Base-by-base conservation (phyloP, 257 asterid genomes). In the Knoxia roxburghii region DNA sequence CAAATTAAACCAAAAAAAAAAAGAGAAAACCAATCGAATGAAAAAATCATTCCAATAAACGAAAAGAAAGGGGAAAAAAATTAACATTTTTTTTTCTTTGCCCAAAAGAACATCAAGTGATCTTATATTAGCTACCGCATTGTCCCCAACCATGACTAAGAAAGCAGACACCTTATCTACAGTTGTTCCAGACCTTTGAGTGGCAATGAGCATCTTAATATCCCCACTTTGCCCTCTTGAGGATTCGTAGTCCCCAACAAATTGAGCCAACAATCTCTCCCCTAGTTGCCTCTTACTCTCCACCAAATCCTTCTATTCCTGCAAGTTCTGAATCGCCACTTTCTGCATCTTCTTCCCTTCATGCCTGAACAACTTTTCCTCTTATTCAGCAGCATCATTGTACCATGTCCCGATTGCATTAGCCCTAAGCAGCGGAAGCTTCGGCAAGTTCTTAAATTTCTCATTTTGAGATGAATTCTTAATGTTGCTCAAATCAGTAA, bases 101-200 rank as follows among this genome's bases (percentile, higher is more conserved):
- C 99, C 99, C 72, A 90, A 76, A 55, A 94, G 89, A 39, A 83
- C 73, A 73, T 90, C 97, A 59, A 94, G 74, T 1, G 99, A 81
- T 79, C 95, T 81, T 86, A 87, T 63, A 72, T 94, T 94, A 8
- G 96, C 96, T 49, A 87, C 80, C 0, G 99, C 84, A 77, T 90
- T 94, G 71, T 94, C 97, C 59, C 97, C 97, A 73, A 88, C 83
- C 89, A 90, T 67, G 50, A 94, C 96, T 5, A 97, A 78, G 73
- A 93, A 76, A 2, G 97, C 98, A 0, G 98, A 93, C 15, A 93
- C 97, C 84, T 88, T 93, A 68, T 93, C 98, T 0, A 95, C 94
- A 48, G 98, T 97, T 2, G 98, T 93, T 39, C 97, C 97, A 0
- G 99, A 86, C 85, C 96, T 83, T 86, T 86, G 92, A 0, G 99